Conservation (phyloP, 2,329 filamentous ascomycete species). For the Alternaria longipes region DNA sequence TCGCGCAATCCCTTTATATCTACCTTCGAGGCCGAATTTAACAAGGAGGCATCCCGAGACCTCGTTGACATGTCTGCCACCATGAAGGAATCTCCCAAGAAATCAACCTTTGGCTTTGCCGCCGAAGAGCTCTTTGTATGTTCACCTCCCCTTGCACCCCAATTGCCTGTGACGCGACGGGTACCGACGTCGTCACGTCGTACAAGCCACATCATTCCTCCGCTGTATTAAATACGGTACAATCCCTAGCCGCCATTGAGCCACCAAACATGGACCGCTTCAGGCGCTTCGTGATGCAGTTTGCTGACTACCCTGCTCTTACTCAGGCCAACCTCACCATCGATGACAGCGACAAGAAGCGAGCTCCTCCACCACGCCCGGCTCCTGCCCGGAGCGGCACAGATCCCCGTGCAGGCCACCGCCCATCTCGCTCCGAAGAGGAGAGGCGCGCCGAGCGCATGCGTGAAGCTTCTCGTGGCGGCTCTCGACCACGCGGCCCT, state of each 20-base stretch:
- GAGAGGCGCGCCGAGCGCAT: constrained; percentile 32
- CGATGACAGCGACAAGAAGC: constrained; percentile 64
- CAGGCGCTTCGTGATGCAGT: constrained; percentile 49
- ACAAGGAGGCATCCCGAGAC: constrained; percentile 46
- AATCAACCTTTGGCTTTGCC: constrained; percentile 57
- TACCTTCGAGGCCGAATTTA: constrained; percentile 56
- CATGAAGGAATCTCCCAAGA: constrained; percentile 56
- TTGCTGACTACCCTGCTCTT: constrained; percentile 55
- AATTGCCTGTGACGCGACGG: constrained; percentile 19
- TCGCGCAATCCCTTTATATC: constrained; percentile 82
- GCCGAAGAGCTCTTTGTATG: constrained; percentile 81
- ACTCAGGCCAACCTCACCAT: constrained; percentile 73
- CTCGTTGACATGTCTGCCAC: constrained; percentile 51
- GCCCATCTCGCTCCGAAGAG: constrained; percentile 72
- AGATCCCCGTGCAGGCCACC: constrained; percentile 63
- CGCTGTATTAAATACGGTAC: constrained; percentile 6
- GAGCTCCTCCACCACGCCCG: constrained; percentile 41
- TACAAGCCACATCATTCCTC: constrained; percentile 21
- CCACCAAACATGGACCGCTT: constrained; percentile 51
- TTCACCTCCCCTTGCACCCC: constrained; percentile 44
- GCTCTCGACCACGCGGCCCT: constrained; percentile 49
- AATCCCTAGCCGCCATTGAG: background rate
- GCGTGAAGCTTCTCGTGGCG: constrained; percentile 52
- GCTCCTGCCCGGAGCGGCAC: constrained; percentile 58
- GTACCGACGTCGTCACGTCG: constrained; percentile 26